phyloP scores from a whole-genome alignment of 129 eudicot species.

The Helichrysum umbraculigerum region DNA sequence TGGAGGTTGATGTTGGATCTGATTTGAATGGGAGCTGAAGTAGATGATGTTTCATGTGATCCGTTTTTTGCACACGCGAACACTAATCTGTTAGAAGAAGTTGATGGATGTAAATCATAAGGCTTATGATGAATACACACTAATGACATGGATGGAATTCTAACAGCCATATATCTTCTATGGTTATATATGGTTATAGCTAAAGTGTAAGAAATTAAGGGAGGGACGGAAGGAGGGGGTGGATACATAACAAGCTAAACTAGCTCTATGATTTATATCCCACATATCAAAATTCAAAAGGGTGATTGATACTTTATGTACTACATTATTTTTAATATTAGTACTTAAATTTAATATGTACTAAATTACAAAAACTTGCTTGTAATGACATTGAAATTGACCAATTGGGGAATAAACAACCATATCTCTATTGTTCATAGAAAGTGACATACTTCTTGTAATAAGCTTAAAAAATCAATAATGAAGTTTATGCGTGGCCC shows the following conservation, averaged over 20 bases:
- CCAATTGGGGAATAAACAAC: not conserved
- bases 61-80: conserved; percentile 1
- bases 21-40: conserved; percentile 31
- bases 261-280: not conserved
- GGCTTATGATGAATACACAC: conserved; percentile 11
- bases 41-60: not conserved
- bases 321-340: too few species aligned
- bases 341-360: too few species aligned
- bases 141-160: conserved; percentile 9
- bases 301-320: not conserved
- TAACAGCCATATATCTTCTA: not conserved
- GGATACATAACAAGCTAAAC: not conserved
- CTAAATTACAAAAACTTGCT: not conserved
- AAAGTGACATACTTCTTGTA: not conserved
- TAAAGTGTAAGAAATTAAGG: not conserved
- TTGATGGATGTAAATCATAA: not conserved
- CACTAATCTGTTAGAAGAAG: conserved; percentile 7
- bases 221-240: too few species aligned
- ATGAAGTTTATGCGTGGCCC: not conserved
- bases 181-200: too few species aligned
- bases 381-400: not conserved
- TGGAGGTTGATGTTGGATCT: conserved; percentile 35
- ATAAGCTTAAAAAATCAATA: too few species aligned
- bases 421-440: not conserved
- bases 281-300: not conserved